Percentiles rank a stretch among this genome's conserved stretches.
Conservation (phyloP, 2,329 filamentous ascomycete genomes). For the Trichoderma breve region DNA sequence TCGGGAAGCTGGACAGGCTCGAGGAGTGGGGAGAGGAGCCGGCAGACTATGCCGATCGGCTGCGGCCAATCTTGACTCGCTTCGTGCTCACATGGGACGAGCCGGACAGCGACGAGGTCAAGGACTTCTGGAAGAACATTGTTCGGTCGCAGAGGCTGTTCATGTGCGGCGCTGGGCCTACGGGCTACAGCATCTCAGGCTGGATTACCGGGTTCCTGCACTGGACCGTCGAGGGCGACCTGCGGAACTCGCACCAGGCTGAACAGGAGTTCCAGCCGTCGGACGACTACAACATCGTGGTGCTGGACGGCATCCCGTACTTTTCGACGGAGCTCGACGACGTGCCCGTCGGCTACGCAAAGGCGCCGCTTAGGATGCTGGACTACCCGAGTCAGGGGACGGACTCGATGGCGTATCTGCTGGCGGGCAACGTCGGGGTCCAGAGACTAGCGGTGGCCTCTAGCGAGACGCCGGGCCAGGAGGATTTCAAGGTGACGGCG, state of each 20-base stretch:
- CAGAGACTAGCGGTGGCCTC: slow-evolving; percentile 25
- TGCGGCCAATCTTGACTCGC: slow-evolving; percentile 44
- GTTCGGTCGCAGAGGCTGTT: slow-evolving; percentile 36
- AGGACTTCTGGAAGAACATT: slow-evolving; percentile 45
- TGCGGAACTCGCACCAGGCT: slow-evolving; percentile 24
- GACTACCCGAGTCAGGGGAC: slow-evolving; percentile 25
- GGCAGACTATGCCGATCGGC: slow-evolving; percentile 35
- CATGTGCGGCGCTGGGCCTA: slow-evolving; percentile 31
- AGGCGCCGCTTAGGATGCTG: slow-evolving; percentile 39
- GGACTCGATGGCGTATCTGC: slow-evolving; percentile 33
- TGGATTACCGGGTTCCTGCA: slow-evolving; percentile 51
- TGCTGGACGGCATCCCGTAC: slow-evolving; percentile 34
- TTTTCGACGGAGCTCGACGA: slow-evolving; percentile 27
- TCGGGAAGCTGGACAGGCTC: slow-evolving; percentile 43
- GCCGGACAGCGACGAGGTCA: slow-evolving; percentile 32
- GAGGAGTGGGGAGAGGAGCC: slow-evolving; percentile 45
- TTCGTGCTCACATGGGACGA: slow-evolving; percentile 47
- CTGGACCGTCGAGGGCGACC: slow-evolving; percentile 39
- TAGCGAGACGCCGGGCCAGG: not conserved
- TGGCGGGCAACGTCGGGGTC: slow-evolving; percentile 41
- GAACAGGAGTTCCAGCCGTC: not conserved
- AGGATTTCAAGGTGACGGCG: slow-evolving; percentile 26
- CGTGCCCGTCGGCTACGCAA: slow-evolving; percentile 40
- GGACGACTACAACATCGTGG: slow-evolving; percentile 17
- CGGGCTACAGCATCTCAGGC: slow-evolving; percentile 41